These are phyloP conservation scores for Colletotrichum sansevieriae DNA, from an alignment of 2,329 filamentous ascomycete species.

Conservation along the genomic window DNA sequence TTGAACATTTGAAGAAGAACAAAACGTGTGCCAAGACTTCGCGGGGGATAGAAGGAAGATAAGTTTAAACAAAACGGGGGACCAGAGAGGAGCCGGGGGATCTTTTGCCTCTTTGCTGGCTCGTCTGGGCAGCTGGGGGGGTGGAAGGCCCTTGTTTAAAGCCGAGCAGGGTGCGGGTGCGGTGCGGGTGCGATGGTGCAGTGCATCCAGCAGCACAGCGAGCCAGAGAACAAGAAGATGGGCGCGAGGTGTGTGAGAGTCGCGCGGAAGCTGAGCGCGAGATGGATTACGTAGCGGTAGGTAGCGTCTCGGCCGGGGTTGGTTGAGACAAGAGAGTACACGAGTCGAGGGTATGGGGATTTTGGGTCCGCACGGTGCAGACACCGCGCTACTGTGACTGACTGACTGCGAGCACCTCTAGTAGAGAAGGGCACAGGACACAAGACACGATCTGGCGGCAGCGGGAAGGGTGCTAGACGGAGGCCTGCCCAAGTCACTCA, in stretches of 20 bases:
- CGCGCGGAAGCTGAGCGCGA: conserved; percentile 39
- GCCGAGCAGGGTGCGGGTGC: conserved; percentile 39
- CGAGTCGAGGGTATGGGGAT: conserved; percentile 39
- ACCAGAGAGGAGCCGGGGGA: conserved; percentile 38
- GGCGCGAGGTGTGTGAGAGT: conserved; percentile 33
- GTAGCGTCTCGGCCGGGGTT: conserved; percentile 42
- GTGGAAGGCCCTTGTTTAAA: conserved; percentile 39
- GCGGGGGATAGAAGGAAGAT: conserved; percentile 41
- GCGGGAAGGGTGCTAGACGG: conserved; percentile 21
- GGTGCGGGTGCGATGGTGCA: conserved; percentile 29
- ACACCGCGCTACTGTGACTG: conserved; percentile 32
- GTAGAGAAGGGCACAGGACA: neutral
- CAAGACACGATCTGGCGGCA: conserved; percentile 36
- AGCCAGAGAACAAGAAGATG: conserved; percentile 13
- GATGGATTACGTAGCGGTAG: conserved; percentile 43
- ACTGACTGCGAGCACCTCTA: conserved; percentile 5
- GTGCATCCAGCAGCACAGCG: conserved; percentile 5
- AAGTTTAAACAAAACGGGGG: conserved; percentile 41
- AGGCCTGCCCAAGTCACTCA: neutral
- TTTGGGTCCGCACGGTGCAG: conserved; percentile 38
- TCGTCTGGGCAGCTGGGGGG: conserved; percentile 35
- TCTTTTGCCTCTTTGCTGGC: conserved; percentile 40
- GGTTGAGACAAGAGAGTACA: conserved; percentile 41
- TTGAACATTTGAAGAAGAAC: conserved; percentile 41
- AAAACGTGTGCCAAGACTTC: conserved; percentile 41